A percentile compares a stretch with the other conserved stretches of the same genome.
Conservation (phyloP, 768 basidiomycete genomes). For the Pleurotus sapidus region DNA sequence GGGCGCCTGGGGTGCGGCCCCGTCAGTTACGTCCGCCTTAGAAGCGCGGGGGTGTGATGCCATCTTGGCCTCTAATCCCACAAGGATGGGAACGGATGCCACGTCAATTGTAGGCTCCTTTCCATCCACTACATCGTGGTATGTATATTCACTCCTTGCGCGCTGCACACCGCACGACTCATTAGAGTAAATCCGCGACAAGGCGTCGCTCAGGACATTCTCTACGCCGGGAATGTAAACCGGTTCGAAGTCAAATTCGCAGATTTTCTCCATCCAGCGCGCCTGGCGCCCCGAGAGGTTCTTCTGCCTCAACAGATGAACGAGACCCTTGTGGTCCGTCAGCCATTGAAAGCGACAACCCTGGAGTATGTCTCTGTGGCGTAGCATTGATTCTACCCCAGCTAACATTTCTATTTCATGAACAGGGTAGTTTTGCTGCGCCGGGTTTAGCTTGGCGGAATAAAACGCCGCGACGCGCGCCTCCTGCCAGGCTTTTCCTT, state of each 20-base stretch:
- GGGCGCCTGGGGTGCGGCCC: not conserved
- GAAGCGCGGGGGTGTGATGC: no score
- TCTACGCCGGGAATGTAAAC: slow-evolving; percentile 30
- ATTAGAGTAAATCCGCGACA: slow-evolving; percentile 27
- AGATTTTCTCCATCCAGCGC: slow-evolving; percentile 36
- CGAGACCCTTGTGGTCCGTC: slow-evolving; percentile 33
- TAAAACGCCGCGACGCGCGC: slow-evolving; percentile 32
- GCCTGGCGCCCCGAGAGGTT: slow-evolving; percentile 32
- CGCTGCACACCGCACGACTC: slow-evolving; percentile 12
- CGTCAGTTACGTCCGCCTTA: not conserved
- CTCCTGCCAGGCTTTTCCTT: no score
- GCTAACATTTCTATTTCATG: slow-evolving; percentile 38
- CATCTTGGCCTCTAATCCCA: slow-evolving; percentile 1
- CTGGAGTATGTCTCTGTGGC: slow-evolving; percentile 25
- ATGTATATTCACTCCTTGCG: slow-evolving; percentile 14
- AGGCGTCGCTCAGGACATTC: slow-evolving; percentile 36
- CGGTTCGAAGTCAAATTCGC: slow-evolving; percentile 33
- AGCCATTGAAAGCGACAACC: slow-evolving; percentile 24
- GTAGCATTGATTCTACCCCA: slow-evolving; percentile 30
- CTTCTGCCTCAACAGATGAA: slow-evolving; percentile 27
- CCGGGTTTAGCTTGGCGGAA: slow-evolving; percentile 29
- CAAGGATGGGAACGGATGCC: not conserved
- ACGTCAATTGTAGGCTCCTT: no score
- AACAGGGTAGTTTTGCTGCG: slow-evolving; percentile 34
- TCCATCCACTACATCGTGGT: not conserved